A percentile compares a stretch with the other conserved stretches of the same genome.
Conservation (phyloP, 2,329 filamentous ascomycete species). For the Claviceps capensis region DNA sequence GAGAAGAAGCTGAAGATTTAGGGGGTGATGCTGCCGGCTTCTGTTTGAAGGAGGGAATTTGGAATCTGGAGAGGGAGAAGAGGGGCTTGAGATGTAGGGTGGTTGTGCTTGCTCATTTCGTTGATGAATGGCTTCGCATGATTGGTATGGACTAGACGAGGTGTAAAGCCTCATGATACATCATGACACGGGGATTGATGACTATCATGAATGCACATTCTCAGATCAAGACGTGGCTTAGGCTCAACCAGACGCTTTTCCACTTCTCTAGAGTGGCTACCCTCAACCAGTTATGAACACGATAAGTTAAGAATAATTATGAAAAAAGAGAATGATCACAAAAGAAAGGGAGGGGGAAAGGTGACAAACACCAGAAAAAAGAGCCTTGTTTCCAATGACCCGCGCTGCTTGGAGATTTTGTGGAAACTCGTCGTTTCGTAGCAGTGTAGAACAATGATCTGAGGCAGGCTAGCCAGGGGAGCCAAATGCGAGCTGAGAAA, state of each 20-base stretch:
- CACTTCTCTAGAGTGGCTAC: no score
- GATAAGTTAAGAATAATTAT: no score
- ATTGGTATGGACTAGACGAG: background rate
- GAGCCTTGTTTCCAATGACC: conserved; percentile 1
- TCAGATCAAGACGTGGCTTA: no score
- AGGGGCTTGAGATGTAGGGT: no score
- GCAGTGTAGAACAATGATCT: conserved; percentile 1
- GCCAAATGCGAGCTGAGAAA: no score
- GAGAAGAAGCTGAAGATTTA: conserved; percentile 76
- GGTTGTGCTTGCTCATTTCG: no score
- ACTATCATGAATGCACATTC: no score
- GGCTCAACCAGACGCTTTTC: no score
- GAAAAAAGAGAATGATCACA: no score
- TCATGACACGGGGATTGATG: background rate
- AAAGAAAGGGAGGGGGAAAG: background rate
- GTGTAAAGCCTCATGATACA: background rate
- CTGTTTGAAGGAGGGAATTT: no score
- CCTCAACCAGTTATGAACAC: background rate
- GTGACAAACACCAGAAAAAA: background rate
- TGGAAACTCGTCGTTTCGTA: background rate
- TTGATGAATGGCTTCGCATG: background rate
- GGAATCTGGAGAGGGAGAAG: no score
- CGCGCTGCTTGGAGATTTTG: background rate
- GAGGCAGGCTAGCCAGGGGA: conserved; percentile 3
- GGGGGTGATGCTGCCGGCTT: background rate